These are phyloP conservation scores for Obelidium mucronatum DNA, from an alignment of 192 early-diverging fungal genomes.

Conservation along the genomic window DNA sequence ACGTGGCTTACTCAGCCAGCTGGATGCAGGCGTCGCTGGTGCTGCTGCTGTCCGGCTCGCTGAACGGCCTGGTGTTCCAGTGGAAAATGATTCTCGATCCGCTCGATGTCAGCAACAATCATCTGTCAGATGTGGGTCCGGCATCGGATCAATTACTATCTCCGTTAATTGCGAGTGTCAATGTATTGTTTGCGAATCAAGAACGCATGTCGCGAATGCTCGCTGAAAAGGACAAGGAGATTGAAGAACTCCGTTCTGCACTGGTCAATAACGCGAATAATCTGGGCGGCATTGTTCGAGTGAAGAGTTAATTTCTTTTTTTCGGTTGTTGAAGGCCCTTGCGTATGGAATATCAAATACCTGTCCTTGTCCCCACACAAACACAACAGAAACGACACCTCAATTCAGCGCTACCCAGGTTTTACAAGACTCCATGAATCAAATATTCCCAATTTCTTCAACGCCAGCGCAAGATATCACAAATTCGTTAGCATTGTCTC, in stretches of 20 bases:
- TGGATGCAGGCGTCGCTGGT: not conserved
- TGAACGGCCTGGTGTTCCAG: not conserved
- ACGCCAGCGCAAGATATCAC: too few relatives aligned
- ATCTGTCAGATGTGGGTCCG: not conserved
- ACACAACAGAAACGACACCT: not conserved
- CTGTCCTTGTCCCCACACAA: not conserved
- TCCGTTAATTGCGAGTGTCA: not conserved
- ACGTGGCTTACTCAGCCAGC: not conserved
- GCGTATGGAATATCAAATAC: too few relatives aligned
- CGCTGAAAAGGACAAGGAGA: not conserved
- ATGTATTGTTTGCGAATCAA: not conserved
- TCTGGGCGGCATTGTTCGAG: not conserved
- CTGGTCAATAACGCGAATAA: not conserved
- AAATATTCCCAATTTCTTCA: not conserved
- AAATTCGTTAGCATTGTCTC: not conserved
- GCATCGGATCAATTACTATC: not conserved
- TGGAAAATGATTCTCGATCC: not conserved
- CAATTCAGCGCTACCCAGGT: not conserved
- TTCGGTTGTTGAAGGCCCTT: not conserved
- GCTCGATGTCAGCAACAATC: not conserved
- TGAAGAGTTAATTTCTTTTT: not conserved
- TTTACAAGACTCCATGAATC: not conserved
- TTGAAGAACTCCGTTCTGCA: not conserved
- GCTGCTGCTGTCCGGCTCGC: not conserved
- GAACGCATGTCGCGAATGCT: not conserved